A percentile compares a stretch with the other conserved stretches of the same genome.
phyloP scores from a whole-genome alignment of 164 flowering plant species.

The Amborella trichopoda region DNA sequence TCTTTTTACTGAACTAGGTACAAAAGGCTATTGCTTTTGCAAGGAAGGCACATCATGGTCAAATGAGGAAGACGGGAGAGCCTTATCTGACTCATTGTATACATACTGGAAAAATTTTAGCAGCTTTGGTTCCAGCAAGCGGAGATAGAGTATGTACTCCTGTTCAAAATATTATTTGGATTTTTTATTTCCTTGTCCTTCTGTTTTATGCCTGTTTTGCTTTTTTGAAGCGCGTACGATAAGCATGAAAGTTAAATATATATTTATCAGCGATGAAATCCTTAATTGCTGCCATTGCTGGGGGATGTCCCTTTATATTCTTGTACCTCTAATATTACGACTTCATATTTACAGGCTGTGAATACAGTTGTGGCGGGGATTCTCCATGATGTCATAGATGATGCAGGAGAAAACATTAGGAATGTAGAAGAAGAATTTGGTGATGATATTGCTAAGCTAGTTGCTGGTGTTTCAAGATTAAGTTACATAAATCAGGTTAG shows the following conservation, averaged over 20 bases:
- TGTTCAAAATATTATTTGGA: too few relatives aligned
- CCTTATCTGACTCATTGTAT: conserved; percentile 55
- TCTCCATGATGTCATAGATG: conserved; percentile 93
- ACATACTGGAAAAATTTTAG: conserved; percentile 80
- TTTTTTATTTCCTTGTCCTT: too few relatives aligned
- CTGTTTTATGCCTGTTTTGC: too few relatives aligned
- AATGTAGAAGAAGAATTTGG: conserved; percentile 66
- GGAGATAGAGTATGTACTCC: conserved; percentile 47
- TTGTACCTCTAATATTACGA: too few relatives aligned
- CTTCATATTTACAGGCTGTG: conserved; percentile 52
- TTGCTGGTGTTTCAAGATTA: conserved; percentile 83
- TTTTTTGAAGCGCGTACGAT: too few relatives aligned
- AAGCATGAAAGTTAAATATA: too few relatives aligned
- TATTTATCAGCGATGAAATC: too few relatives aligned
- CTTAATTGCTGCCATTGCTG: too few relatives aligned
- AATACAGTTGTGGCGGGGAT: conserved; percentile 91
- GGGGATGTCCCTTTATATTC: too few relatives aligned
- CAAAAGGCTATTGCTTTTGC: conserved; percentile 89
- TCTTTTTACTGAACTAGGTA: too few relatives aligned
- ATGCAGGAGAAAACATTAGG: conserved; percentile 44
- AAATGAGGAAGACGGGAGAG: conserved; percentile 79
- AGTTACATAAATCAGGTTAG: conserved; percentile 86
- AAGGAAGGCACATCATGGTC: conserved; percentile 75
- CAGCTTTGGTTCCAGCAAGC: conserved; percentile 65
- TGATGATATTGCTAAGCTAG: conserved; percentile 72